phyloP scores from a whole-genome alignment of 441 rosid species.

The Syzygium syzygioides region DNA sequence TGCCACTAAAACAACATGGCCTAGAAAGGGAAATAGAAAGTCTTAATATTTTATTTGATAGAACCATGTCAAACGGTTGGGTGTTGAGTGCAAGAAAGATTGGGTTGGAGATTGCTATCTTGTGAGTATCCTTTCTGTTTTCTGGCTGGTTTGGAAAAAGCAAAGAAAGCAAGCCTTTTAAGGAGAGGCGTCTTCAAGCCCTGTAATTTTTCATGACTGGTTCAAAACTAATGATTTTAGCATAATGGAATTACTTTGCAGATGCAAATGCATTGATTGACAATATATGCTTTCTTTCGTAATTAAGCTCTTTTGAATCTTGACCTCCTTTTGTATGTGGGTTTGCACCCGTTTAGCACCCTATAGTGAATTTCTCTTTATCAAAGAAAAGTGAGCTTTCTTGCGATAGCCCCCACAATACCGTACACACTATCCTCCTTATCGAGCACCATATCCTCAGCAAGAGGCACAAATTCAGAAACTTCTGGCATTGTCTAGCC shows the following conservation, averaged over 20 bases:
- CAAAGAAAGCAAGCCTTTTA: not conserved
- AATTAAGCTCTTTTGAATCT: not conserved
- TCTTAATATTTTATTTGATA: not conserved
- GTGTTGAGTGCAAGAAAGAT: not conserved
- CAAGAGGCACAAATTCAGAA: not conserved
- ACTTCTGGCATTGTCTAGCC: not conserved
- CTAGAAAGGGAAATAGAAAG: not conserved
- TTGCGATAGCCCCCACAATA: not conserved
- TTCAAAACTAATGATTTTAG: not conserved
- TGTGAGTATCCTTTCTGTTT: not conserved
- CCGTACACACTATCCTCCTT: not conserved
- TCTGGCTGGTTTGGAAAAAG: not conserved
- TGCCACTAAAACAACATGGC: not conserved
- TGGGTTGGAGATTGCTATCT: not conserved
- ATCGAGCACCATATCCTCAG: not conserved
- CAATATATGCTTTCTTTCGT: not conserved
- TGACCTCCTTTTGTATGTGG: not conserved
- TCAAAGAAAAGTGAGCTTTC: not conserved
- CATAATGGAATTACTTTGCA: not conserved
- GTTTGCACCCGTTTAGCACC: not conserved
- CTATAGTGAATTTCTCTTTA: not conserved
- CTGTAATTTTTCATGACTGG: not conserved
- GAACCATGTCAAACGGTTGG: not conserved
- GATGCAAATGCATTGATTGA: not conserved
- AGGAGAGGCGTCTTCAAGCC: not conserved